Evolutionary conservation across 2,329 filamentous ascomycete species (phyloP), one percentile per base, ranked within the genome.

Genomic region (Fusarium torulosum): DNA sequence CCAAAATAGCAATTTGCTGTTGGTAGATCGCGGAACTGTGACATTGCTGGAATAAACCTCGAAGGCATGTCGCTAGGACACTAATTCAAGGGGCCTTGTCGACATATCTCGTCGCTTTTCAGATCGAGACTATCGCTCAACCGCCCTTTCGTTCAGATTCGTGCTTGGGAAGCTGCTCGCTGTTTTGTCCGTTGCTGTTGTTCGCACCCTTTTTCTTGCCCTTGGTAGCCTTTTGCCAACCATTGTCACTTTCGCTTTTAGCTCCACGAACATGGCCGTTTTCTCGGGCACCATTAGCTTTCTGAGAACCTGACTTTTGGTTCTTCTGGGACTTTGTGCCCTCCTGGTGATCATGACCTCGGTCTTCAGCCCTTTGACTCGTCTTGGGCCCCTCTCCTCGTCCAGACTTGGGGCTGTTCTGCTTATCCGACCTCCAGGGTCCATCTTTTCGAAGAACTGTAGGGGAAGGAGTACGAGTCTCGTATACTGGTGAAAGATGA

Each of bases 401-500:
- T n/a, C 60, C 37, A 7, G 60, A 42, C 35, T 72, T 74, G 8
- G 63, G 53, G 11, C 67, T 68, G 20, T 57, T 70, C n/a, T 66
- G 44, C 42, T 74, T 75, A 19, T 74, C 75, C 25, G 72, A 55
- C 41, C 71, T 74, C 19, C 71, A 60, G 14, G 77, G 72, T 3
- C 77, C 67, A 27, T 88, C 87, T 46, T 84, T 88, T 54, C 89
- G 83, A 55, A 81, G 80, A 14, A 85, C 81, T 4, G 84, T 90
- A 2, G 91, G 90, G 3, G 91, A 92, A 4, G 91, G 90, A 0
- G 89, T 91, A n/a, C 86, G 84, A 7, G 86, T 85, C 78, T 94
- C 91, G 53, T 90, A 91, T 1, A 94, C 91, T 1, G 91, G 91
- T 1, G 91, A 94, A 3, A 94, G 82, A 68, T 84, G 85, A 41